These are phyloP conservation scores for Wickerhamiella siamensis DNA, from an alignment of 805 yeast species.

Conservation along the genomic window DNA sequence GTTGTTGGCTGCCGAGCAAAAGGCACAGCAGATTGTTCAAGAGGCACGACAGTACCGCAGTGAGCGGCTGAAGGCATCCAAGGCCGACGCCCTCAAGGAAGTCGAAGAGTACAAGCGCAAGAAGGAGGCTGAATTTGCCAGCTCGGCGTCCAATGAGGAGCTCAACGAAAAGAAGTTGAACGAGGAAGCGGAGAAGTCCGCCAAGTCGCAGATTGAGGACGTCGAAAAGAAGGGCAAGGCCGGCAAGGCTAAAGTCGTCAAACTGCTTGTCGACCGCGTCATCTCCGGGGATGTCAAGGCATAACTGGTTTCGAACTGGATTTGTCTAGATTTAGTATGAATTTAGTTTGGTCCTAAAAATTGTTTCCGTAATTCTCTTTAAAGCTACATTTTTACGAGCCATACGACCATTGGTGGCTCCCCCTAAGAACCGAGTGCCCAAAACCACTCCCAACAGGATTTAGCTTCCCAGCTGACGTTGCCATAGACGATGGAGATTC, in stretches of 20 bases:
- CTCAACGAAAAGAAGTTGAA: constrained; percentile 67
- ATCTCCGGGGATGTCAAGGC: background rate
- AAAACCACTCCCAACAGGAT: too few species aligned
- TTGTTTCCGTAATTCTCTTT: too few species aligned
- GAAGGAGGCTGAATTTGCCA: constrained; percentile 70
- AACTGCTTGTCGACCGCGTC: constrained; percentile 45
- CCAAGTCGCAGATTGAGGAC: constrained; percentile 53
- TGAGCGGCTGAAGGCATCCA: constrained; percentile 82
- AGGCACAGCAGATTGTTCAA: constrained; percentile 90
- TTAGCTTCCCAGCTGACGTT: background rate
- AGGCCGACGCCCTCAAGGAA: constrained; percentile 81
- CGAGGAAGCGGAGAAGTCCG: constrained; percentile 60
- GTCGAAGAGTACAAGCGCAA: constrained; percentile 70
- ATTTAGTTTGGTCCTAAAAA: too few species aligned
- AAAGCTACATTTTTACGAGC: too few species aligned
- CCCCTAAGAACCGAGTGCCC: too few species aligned
- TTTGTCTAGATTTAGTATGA: background rate
- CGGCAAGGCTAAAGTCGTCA: constrained; percentile 46
- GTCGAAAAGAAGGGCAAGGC: constrained; percentile 49
- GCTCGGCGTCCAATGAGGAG: constrained; percentile 56
- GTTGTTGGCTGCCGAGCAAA: constrained; percentile 75
- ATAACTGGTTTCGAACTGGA: background rate
- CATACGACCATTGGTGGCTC: too few species aligned
- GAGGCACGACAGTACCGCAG: constrained; percentile 77
- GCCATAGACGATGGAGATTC: background rate